Evolutionary conservation across 164 flowering plant species (phyloP).

Genomic region (Liriodendron chinense): DNA sequence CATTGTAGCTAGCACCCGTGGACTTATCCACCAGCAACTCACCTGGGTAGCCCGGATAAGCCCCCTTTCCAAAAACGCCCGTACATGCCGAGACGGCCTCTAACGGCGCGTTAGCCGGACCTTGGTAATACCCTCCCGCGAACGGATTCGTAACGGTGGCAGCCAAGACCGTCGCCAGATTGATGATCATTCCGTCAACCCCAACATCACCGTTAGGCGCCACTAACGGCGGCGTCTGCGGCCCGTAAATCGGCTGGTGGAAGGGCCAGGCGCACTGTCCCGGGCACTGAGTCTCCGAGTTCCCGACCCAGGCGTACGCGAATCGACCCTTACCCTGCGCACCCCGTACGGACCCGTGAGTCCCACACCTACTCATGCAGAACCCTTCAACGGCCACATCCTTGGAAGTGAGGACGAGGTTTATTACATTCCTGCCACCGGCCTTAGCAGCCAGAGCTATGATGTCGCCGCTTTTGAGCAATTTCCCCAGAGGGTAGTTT

Average conservation of each 20-base stretch:
- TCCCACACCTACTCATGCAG: constrained; percentile 51
- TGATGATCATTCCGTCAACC: constrained; percentile 81
- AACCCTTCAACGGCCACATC: constrained; percentile 59
- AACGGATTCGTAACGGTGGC: constrained; percentile 81
- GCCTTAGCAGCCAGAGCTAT: constrained; percentile 32
- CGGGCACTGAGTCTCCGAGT: constrained; percentile 79
- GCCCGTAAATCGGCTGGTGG: constrained; percentile 79
- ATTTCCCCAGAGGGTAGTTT: constrained; percentile 52
- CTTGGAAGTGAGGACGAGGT: constrained; percentile 50
- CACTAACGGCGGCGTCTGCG: constrained; percentile 66
- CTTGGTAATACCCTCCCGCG: constrained; percentile 66
- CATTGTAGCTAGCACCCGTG: constrained; percentile 76
- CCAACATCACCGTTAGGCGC: constrained; percentile 87
- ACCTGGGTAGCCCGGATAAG: constrained; percentile 85
- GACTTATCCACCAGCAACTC: constrained; percentile 47
- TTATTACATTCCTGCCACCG: constrained; percentile 23
- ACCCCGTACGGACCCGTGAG: constrained; percentile 38
- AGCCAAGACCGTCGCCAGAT: constrained; percentile 68
- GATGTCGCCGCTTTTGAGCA: constrained; percentile 32
- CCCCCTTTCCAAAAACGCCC: constrained; percentile 66
- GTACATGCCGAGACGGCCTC: constrained; percentile 86
- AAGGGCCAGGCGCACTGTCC: constrained; percentile 96
- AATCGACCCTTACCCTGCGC: constrained; percentile 10
- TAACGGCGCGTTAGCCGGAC: constrained; percentile 58
- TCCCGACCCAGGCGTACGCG: constrained; percentile 78